phyloP scores from a whole-genome alignment of 208 protist species.

The Acanthamoeba lenticulata region DNA sequence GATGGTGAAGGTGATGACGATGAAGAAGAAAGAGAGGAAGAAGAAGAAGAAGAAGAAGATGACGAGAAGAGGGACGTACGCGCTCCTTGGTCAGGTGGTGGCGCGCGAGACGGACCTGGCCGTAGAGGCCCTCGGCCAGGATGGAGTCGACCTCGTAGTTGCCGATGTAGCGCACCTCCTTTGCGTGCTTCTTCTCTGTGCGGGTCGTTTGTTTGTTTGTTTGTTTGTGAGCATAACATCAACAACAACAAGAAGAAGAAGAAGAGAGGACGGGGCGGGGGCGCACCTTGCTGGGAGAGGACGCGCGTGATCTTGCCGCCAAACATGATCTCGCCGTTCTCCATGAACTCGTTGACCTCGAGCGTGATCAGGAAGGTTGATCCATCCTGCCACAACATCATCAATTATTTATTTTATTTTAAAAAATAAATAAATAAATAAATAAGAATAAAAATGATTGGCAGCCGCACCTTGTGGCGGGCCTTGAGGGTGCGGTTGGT shows the following conservation, averaged over 20 bases:
- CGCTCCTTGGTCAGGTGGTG: neutral
- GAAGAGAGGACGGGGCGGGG: neutral
- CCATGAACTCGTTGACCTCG: slow-evolving; percentile 33
- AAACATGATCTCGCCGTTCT: slow-evolving; percentile 11
- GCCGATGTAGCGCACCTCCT: neutral
- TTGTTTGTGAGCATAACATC: no score
- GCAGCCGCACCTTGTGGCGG: neutral
- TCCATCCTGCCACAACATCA: slow-evolving; percentile 25
- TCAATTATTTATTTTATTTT: neutral
- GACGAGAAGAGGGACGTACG: neutral
- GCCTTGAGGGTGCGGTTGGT: slow-evolving; percentile 27
- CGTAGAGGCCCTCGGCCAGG: neutral
- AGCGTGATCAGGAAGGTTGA: slow-evolving; percentile 6
- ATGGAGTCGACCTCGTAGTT: neutral
- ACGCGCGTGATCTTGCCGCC: slow-evolving; percentile 5
- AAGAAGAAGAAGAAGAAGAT: no score
- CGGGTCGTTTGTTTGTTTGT: no score
- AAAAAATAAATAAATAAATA: no score
- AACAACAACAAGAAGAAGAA: neutral
- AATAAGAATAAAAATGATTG: no score
- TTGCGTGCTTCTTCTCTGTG: neutral
- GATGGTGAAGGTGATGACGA: no score
- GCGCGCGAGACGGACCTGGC: neutral
- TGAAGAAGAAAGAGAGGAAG: no score
- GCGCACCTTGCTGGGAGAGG: neutral